Evolutionary conservation across 352 stramenopile species (phyloP).

Genomic region (Pythium pyrilobum): DNA sequence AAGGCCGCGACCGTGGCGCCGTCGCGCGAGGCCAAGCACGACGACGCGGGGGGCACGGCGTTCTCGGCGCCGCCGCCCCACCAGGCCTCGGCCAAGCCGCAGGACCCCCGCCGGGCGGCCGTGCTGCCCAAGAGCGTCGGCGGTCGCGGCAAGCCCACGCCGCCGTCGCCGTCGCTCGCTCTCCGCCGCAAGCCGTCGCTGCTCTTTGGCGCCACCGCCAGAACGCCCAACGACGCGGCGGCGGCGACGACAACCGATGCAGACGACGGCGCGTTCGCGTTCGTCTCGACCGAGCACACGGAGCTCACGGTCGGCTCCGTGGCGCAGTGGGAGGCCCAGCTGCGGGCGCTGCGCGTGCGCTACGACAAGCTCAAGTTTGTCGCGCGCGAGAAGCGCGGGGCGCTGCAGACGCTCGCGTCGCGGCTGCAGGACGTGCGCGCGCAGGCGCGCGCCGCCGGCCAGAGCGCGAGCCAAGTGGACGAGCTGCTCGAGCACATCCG

Average conservation of each 20-base stretch:
- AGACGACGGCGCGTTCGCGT: constrained; percentile 42
- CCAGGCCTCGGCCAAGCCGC: no score
- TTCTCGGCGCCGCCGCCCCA: no score
- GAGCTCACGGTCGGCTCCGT: constrained; percentile 48
- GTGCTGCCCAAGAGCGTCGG: constrained; percentile 8
- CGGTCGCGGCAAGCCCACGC: no score
- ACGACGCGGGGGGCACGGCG: no score
- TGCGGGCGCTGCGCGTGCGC: constrained; percentile 62
- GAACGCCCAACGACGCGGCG: background rate
- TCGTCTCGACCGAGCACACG: constrained; percentile 46
- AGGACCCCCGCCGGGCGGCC: no score
- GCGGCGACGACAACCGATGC: background rate
- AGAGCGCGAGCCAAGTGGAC: constrained; percentile 53
- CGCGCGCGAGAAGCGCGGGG: constrained; percentile 45
- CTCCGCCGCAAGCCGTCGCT: constrained; percentile 16
- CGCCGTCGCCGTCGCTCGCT: no score
- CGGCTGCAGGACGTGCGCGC: constrained; percentile 50
- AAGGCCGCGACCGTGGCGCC: constrained; percentile 2
- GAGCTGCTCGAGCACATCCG: constrained; percentile 65
- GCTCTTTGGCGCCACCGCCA: background rate
- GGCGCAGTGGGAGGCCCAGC: constrained; percentile 50
- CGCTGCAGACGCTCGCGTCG: constrained; percentile 47
- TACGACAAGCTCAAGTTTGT: constrained; percentile 76
- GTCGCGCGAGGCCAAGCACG: background rate
- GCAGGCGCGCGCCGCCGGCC: constrained; percentile 30